These are phyloP conservation scores for Catenaria anguillulae DNA, from an alignment of 371 early-diverging fungal genomes.

Conservation along the genomic window DNA sequence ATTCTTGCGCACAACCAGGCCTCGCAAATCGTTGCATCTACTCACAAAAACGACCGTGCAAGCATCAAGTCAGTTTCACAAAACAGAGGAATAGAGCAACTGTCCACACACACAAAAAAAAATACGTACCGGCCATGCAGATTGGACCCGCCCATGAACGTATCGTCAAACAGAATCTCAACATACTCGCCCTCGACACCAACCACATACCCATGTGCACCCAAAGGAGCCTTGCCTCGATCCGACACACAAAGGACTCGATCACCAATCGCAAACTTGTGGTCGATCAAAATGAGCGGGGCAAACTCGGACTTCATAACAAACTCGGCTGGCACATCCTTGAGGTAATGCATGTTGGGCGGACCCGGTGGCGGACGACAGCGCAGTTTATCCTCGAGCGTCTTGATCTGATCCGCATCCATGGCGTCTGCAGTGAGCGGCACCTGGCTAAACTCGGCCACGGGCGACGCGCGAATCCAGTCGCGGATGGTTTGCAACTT, in stretches of 20 bases:
- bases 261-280: conserved; percentile 72
- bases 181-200: conserved; percentile 49
- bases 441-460: conserved; percentile 48
- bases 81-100: conserved; percentile 5
- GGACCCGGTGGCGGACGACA: conserved; percentile 13
- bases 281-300: conserved; percentile 45
- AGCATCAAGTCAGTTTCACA: neutral
- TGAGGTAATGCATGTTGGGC: conserved; percentile 34
- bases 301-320: conserved; percentile 68
- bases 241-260: conserved; percentile 66
- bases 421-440: conserved; percentile 39
- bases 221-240: conserved; percentile 62
- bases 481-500: conserved; percentile 38
- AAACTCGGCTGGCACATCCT: conserved; percentile 39
- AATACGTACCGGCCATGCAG: conserved; percentile 47
- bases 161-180: conserved; percentile 72
- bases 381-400: conserved; percentile 39
- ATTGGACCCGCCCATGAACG: conserved; percentile 62
- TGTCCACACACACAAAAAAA: too few species aligned
- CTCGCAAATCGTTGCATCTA: neutral
- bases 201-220: conserved; percentile 65
- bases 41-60: neutral
- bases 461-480: conserved; percentile 46
- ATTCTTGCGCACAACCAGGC: neutral
- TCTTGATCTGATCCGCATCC: conserved; percentile 26